Conservation (phyloP, 2,329 filamentous ascomycete genomes). For the Septoria petroselini region DNA sequence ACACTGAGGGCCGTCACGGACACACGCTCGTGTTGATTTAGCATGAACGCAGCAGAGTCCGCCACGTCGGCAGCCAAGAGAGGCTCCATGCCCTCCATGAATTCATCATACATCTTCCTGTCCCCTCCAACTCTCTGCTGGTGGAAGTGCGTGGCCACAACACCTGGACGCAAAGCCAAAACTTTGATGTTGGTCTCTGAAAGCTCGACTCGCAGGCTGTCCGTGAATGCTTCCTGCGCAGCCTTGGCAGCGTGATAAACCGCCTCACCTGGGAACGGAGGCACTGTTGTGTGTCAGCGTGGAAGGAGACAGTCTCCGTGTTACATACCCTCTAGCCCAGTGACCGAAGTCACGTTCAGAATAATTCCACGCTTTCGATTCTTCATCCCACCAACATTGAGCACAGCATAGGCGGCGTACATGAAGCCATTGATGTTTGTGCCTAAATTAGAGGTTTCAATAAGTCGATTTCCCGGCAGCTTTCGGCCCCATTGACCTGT, state of each 20-base stretch:
- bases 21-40: conserved; percentile 42
- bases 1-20: conserved; percentile 50
- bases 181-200: conserved; percentile 49
- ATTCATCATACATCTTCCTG: conserved; percentile 43
- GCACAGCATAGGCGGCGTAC: conserved; percentile 46
- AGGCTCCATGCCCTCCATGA: conserved; percentile 48
- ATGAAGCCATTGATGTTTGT: conserved; percentile 52
- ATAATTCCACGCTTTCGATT: conserved; percentile 44
- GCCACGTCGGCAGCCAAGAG: conserved; percentile 47
- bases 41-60: conserved; percentile 45
- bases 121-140: conserved; percentile 47
- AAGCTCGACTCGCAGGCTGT: conserved; percentile 50
- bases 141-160: conserved; percentile 52
- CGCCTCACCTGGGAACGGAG: conserved; percentile 50
- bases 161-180: conserved; percentile 47
- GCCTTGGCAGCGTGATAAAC: conserved; percentile 52
- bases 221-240: conserved; percentile 50
- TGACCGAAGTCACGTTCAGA: conserved; percentile 50
- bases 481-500: too few species aligned
- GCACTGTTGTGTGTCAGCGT: conserved; percentile 31
- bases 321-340: conserved; percentile 36
- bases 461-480: too few species aligned
- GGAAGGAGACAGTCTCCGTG: neutral
- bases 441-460: too few species aligned
- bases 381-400: conserved; percentile 46